phyloP scores from a whole-genome alignment of 208 protist species.

The Crithidia expoeki region DNA sequence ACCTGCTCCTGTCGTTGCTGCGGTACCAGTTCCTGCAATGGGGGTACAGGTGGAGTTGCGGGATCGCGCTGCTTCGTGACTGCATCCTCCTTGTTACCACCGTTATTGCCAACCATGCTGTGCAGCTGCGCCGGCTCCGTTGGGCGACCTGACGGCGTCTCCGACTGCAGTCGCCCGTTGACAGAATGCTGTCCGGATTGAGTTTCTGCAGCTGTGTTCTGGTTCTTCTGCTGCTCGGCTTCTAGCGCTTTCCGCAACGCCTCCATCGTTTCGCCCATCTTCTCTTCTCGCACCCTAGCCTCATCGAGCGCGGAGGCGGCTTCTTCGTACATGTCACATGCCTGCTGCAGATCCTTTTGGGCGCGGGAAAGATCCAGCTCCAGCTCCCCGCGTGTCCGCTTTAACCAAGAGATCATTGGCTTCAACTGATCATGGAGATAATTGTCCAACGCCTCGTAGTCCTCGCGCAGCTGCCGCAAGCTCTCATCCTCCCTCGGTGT shows the following conservation, averaged over 20 bases:
- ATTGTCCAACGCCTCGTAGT: slow-evolving; percentile 21
- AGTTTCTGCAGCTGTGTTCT: neutral
- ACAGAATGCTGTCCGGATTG: neutral
- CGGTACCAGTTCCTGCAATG: too few relatives aligned
- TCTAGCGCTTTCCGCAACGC: slow-evolving; percentile 35
- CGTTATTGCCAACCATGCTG: neutral
- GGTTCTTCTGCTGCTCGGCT: slow-evolving; percentile 24
- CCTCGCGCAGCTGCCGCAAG: slow-evolving; percentile 15
- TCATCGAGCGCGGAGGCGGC: slow-evolving; percentile 34
- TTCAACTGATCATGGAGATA: slow-evolving; percentile 28
- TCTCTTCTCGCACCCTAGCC: slow-evolving; percentile 39
- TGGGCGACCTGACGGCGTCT: slow-evolving; percentile 1
- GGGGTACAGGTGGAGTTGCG: neutral
- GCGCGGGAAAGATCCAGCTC: slow-evolving; percentile 29
- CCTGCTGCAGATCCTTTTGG: slow-evolving; percentile 31
- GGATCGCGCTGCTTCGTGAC: neutral
- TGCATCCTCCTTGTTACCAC: neutral
- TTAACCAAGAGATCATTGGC: slow-evolving; percentile 18
- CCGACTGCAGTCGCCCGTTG: slow-evolving; percentile 8
- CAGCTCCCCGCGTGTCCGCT: slow-evolving; percentile 31
- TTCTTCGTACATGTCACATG: slow-evolving; percentile 30
- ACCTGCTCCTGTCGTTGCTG: neutral
- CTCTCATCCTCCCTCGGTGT: neutral
- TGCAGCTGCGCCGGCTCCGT: slow-evolving; percentile 16
- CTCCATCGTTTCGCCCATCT: slow-evolving; percentile 50